Evolutionary conservation across 1,284 basidiomycete species (phyloP), one percentile per base, ranked within the genome.

Genomic region (Phellopilus nigrolimitatus): DNA sequence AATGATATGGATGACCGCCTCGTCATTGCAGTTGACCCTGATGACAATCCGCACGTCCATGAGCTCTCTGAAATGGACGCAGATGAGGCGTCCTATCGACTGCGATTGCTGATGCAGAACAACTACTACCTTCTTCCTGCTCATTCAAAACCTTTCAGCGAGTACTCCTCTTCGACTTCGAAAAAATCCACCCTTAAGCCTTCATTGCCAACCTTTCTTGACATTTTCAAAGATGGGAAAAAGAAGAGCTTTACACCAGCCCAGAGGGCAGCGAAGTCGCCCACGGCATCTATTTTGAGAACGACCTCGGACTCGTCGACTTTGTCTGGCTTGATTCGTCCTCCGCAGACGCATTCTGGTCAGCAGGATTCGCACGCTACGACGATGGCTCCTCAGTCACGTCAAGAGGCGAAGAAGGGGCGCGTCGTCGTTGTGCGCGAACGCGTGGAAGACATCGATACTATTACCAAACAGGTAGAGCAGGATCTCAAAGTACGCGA

Each of bases 41-140:
- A 71, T 3, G 69, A 62, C 15, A 45, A 44, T 33, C 46, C 50
- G 2, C 49, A 52, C 46, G 13, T 41, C n/a, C 21, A 47, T 25
- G 53, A 50, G 34, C 42, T 55, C 17, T 70, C 78, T 49, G 75
- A 77, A 42, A 85, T 84, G 61, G 81, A 88, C 59, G 73, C 76
- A 15, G 88, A 91, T 65, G 88, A 91, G 61, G 87, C 91, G 30
- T 82, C 86, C 21, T 86, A 88, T 67, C 83, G 88, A 22, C 76
- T 91, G 15, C 81, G 81, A 38, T 73, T 91, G 45, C 77, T 91
- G 38, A 81, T 91, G 50, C 86, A 84, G 64, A 91, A 91, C 68
- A 88, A 74, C 61, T 91, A 91, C 62, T 91, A 87, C 62, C 78
- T 91, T 34, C 88, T 88, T 4, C 88, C 88, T 9, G 88, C 88